Evolutionary conservation across 176 grass and related monocot species (phyloP).

Genomic region (Ananas comosus): DNA sequence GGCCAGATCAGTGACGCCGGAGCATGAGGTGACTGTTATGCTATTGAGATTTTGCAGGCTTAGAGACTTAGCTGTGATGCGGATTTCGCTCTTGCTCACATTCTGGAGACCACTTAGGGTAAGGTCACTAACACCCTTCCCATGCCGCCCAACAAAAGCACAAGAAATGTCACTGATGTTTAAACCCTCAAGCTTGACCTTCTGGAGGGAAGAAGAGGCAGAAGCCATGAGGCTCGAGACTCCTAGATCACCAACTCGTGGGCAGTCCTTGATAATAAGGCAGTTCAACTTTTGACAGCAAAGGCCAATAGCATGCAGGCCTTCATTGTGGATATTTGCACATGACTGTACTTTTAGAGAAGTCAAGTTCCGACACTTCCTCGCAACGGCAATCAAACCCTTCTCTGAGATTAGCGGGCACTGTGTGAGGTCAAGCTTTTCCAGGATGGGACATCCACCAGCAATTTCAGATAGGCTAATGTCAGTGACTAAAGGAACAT

Average conservation of each 20-base stretch:
- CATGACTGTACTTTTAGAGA: constrained; percentile 46
- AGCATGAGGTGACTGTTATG: constrained; percentile 49
- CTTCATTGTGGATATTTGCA: constrained; percentile 46
- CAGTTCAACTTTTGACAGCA: constrained; percentile 59
- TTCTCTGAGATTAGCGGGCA: constrained; percentile 82
- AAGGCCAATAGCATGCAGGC: constrained; percentile 45
- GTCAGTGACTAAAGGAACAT: constrained; percentile 51
- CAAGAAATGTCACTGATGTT: constrained; percentile 67
- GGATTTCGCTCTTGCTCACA: constrained; percentile 73
- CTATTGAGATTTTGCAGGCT: constrained; percentile 72
- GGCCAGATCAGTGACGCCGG: constrained; percentile 59
- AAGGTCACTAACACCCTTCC: constrained; percentile 56
- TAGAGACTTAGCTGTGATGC: constrained; percentile 86
- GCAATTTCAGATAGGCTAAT: constrained; percentile 59
- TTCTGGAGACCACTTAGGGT: constrained; percentile 40
- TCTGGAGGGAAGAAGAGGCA: constrained; percentile 35
- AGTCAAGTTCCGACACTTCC: constrained; percentile 53
- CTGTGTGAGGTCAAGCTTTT: constrained; percentile 57
- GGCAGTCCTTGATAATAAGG: constrained; percentile 72
- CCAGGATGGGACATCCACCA: constrained; percentile 50
- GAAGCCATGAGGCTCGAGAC: constrained; percentile 55
- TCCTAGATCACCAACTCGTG: constrained; percentile 55
- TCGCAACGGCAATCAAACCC: constrained; percentile 39
- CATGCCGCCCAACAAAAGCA: constrained; percentile 65
- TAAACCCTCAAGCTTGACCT: constrained; percentile 58